Evolutionary conservation across 2,329 filamentous ascomycete species (phyloP).

Genomic region (Coniochaeta sp.): DNA sequence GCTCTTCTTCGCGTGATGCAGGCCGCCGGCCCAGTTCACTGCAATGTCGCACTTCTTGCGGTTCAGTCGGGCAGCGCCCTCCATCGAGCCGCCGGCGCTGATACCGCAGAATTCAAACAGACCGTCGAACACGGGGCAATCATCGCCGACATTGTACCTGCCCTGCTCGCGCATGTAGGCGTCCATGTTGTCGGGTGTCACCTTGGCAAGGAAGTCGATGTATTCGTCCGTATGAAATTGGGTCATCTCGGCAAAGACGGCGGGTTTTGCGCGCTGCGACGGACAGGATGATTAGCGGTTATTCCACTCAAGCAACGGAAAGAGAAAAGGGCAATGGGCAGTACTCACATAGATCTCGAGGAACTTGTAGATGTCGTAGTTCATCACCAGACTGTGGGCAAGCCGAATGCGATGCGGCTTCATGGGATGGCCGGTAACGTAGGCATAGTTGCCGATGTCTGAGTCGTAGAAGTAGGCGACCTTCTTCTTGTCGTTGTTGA

Average conservation of each 20-base stretch:
- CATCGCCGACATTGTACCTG: constrained; percentile 92
- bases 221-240: constrained; percentile 95
- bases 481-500: constrained; percentile 55
- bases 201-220: constrained; percentile 88
- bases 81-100: constrained; percentile 89
- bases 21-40: constrained; percentile 94
- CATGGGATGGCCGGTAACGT: constrained; percentile 96
- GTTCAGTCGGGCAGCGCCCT: constrained; percentile 84
- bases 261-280: constrained; percentile 77
- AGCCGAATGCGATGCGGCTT: constrained; percentile 94
- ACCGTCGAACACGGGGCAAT: constrained; percentile 96
- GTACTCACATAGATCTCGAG: constrained; percentile 87
- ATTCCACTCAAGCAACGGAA: too few species aligned
- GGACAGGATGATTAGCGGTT: too few species aligned
- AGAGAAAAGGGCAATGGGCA: too few species aligned
- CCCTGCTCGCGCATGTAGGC: constrained; percentile 82
- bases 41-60: constrained; percentile 93
- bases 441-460: constrained; percentile 97
- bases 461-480: constrained; percentile 98
- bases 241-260: constrained; percentile 81
- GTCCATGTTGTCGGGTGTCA: constrained; percentile 99
- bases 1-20: constrained; percentile 96
- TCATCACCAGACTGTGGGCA: constrained; percentile 92
- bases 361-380: constrained; percentile 90
- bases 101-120: constrained; percentile 96